These are phyloP conservation scores for Cordyceps cicadae DNA, from an alignment of 2,329 filamentous ascomycete species.

Conservation along the genomic window DNA sequence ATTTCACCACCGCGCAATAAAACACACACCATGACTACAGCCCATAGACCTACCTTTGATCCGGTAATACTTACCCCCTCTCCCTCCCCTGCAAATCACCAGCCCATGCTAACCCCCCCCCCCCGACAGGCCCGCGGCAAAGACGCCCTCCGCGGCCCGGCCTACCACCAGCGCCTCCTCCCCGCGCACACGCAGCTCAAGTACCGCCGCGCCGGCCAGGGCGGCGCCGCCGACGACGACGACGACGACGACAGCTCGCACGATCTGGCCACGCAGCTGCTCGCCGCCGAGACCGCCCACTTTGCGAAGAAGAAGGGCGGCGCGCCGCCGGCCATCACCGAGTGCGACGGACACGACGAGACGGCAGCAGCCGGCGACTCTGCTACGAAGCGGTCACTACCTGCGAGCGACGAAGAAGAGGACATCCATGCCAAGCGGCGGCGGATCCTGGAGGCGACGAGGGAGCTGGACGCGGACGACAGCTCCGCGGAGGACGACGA, in stretches of 20 bases:
- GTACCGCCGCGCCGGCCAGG: slow-evolving; percentile 78
- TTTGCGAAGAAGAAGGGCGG: slow-evolving; percentile 73
- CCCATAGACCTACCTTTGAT: slow-evolving; percentile 88
- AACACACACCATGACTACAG: slow-evolving; percentile 48
- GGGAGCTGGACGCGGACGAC: slow-evolving; percentile 73
- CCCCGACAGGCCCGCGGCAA: slow-evolving; percentile 70
- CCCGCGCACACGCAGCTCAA: slow-evolving; percentile 93
- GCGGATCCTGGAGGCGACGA: slow-evolving; percentile 77
- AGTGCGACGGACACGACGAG: slow-evolving; percentile 36
- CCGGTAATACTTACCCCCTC: slow-evolving; percentile 50
- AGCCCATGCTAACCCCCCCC: background rate
- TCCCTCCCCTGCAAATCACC: slow-evolving; percentile 14
- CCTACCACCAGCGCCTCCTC: slow-evolving; percentile 91
- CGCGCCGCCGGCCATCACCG: slow-evolving; percentile 35
- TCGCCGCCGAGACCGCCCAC: slow-evolving; percentile 80
- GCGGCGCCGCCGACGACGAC: slow-evolving; percentile 66
- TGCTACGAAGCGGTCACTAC: slow-evolving; percentile 50
- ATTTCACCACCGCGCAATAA: background rate
- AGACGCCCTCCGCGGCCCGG: slow-evolving; percentile 85
- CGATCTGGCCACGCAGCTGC: slow-evolving; percentile 82
- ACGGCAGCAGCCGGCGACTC: slow-evolving; percentile 23
- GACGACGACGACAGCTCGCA: slow-evolving; percentile 58
- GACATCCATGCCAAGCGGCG: slow-evolving; percentile 75
- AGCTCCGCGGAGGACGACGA: slow-evolving; percentile 52
- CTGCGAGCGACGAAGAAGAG: slow-evolving; percentile 37